Evolutionary conservation across 495 filamentous ascomycete species (phyloP), one percentile per base, ranked within the genome.

Genomic region (Aspergillus sclerotiicarbonarius): DNA sequence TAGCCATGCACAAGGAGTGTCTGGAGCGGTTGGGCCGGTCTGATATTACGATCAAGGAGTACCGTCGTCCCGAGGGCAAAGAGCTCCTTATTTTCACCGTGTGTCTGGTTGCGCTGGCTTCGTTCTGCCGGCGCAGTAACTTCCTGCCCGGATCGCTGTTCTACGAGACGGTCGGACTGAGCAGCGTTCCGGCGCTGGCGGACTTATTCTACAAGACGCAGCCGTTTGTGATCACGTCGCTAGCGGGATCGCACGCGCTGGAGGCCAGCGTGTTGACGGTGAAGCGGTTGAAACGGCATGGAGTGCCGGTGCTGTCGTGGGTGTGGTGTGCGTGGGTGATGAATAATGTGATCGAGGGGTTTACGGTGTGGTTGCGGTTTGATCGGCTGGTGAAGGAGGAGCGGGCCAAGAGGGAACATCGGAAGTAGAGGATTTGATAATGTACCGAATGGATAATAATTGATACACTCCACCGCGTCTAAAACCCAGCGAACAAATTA

Each of bases 1-100:
- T 91, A 57, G 81, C 82, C 13, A 86, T 94, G 84, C 86, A 89
- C 68, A 67, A 80, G 45, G 80, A 84, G 4, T 80, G 83, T 15
- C 69, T 83, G 4, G 53, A 68, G 16, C 77, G 65, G 0, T 78
- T 91, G 0, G 77, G 79, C 9, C 71, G 81, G 45, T 84, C 79
- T 55, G 76, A 80, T 25, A 77, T 86, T 52, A 76, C 70, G 0
- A 74, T 90, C 45, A 84, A 73, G 41, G 71, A 77, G 52, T 91
- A 85, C 67, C 60, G 71, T 4, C 83, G 85, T 4, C 69, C 62
- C 1, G 67, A 73, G 8, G 35, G 71, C 20, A 9, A 9, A 3
- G 59, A 76, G 3, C 45, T 66, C 4, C 54, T 81, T 2, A 64
- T 80, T 18, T 82, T 87, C 50, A 68, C 54, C 0, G 45, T 79